These are phyloP conservation scores for Zoysia pacifica DNA, from an alignment of 176 grass and related monocot genomes.

Conservation along the genomic window DNA sequence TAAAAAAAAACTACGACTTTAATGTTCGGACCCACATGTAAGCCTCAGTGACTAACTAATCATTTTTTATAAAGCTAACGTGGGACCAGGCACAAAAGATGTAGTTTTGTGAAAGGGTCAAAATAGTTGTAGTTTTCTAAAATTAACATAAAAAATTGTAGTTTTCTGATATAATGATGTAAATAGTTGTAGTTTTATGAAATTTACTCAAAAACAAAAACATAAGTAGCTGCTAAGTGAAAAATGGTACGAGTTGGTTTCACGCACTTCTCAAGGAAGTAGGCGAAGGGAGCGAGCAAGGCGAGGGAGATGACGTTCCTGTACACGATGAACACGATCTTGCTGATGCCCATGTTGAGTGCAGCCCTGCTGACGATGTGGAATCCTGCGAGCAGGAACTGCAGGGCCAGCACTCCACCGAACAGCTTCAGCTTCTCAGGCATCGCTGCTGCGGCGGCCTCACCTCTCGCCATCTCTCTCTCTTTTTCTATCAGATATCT, in stretches of 20 bases:
- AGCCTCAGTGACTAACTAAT: no score
- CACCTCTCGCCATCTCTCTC: conserved; percentile 34
- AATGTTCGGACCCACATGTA: no score
- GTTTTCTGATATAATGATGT: no score
- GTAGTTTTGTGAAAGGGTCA: no score
- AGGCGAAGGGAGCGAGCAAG: conserved; percentile 87
- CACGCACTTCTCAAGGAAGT: conserved; percentile 93
- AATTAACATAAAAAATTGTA: no score
- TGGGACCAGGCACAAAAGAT: no score
- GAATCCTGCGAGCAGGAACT: conserved; percentile 81
- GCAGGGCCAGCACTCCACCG: conserved; percentile 62
- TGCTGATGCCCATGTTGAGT: conserved; percentile 93
- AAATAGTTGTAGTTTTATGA: no score
- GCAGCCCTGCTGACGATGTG: conserved; percentile 84
- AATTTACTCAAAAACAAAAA: no score
- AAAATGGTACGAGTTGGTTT: neutral
- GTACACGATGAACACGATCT: conserved; percentile 88
- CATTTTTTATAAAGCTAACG: no score
- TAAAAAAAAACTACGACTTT: no score
- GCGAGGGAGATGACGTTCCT: conserved; percentile 88
- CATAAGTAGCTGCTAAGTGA: neutral
- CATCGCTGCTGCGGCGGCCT: conserved; percentile 25
- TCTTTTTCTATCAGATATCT: conserved; percentile 18
- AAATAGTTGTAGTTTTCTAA: no score
- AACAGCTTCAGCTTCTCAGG: conserved; percentile 86